Evolutionary conservation across 257 asterid genomes (phyloP).

Genomic region (Sherardia arvensis): DNA sequence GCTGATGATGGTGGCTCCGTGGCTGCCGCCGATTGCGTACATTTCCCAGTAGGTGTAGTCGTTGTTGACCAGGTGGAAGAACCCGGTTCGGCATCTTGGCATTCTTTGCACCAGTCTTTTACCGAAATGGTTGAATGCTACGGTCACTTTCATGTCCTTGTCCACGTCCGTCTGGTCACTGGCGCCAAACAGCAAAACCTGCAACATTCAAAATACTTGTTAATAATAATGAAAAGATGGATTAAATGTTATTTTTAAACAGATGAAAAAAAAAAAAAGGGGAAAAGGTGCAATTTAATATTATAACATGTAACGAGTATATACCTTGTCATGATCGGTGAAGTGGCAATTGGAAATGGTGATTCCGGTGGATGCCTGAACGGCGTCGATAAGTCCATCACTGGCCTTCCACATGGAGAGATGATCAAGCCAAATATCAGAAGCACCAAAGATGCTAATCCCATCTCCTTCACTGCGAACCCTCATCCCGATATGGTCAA

Average conservation of each 20-base stretch:
- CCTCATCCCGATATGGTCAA: slow-evolving; percentile 18
- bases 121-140: slow-evolving; percentile 30
- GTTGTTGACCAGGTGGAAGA: slow-evolving; percentile 30
- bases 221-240: no score
- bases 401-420: slow-evolving; percentile 22
- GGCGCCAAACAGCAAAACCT: slow-evolving; percentile 26
- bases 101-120: slow-evolving; percentile 31
- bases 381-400: slow-evolving; percentile 31
- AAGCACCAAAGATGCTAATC: slow-evolving; percentile 13
- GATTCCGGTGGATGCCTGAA: slow-evolving; percentile 22
- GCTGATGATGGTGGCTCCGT: slow-evolving; percentile 16
- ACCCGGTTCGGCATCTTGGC: slow-evolving; percentile 31
- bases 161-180: slow-evolving; percentile 15
- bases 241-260: no score
- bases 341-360: slow-evolving; percentile 30
- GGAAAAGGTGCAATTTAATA: no score
- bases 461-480: slow-evolving; percentile 26
- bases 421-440: slow-evolving; percentile 28
- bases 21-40: slow-evolving; percentile 26
- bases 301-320: no score
- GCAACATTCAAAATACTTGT: background rate
- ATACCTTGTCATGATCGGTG: slow-evolving; percentile 29
- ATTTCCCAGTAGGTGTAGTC: slow-evolving; percentile 37
- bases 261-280: no score
- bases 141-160: slow-evolving; percentile 21